A percentile compares a stretch with the other conserved stretches of the same genome.
phyloP scores from a whole-genome alignment of 2,329 filamentous ascomycete genomes.

The Rutstroemia sp. region DNA sequence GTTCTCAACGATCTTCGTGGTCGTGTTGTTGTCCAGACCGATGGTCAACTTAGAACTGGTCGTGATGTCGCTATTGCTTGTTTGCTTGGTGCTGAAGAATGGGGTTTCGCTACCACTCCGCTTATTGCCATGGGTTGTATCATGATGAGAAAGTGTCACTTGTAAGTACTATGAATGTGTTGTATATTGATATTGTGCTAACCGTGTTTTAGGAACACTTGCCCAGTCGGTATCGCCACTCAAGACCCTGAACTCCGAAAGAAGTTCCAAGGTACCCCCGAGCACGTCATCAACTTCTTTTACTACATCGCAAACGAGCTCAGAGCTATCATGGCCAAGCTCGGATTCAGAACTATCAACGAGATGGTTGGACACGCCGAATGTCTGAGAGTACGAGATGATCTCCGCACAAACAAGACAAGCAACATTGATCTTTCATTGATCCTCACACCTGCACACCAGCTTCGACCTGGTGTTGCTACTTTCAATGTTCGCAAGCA shows the following conservation, averaged over 20 bases:
- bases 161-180: too few species aligned
- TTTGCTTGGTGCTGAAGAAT: constrained; percentile 94
- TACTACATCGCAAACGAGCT: constrained; percentile 97
- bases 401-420: constrained; percentile 81
- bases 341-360: constrained; percentile 91
- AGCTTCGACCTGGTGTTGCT: constrained; percentile 84
- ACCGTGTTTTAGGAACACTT: constrained; percentile 50
- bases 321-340: constrained; percentile 91
- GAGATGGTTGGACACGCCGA: constrained; percentile 96
- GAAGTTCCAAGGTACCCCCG: constrained; percentile 88
- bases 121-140: constrained; percentile 96
- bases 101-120: constrained; percentile 91
- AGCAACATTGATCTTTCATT: constrained; percentile 89
- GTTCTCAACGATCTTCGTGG: constrained; percentile 94
- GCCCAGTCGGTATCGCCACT: constrained; percentile 90
- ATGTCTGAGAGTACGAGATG: constrained; percentile 76
- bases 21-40: constrained; percentile 91
- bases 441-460: constrained; percentile 92
- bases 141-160: constrained; percentile 67
- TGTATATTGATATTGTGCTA: background rate
- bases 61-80: constrained; percentile 92
- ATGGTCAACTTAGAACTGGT: constrained; percentile 87
- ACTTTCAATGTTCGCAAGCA: constrained; percentile 98
- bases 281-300: constrained; percentile 93
- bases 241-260: constrained; percentile 90